Percentiles rank a stretch among this genome's conserved stretches.
Evolutionary conservation across 192 early-diverging fungal genomes (phyloP).

Genomic region (Chytriomyces confervae): DNA sequence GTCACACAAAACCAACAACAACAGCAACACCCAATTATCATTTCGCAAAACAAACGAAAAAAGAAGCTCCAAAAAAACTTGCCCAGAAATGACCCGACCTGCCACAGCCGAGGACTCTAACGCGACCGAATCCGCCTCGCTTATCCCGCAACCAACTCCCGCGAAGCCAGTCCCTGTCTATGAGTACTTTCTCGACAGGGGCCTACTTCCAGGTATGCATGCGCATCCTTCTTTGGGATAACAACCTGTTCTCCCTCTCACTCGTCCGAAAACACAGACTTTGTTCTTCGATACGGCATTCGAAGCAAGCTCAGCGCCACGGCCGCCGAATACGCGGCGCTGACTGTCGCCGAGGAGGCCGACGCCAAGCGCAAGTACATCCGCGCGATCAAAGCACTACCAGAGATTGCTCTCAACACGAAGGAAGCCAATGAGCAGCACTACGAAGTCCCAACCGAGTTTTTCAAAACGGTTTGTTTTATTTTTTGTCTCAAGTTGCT

Average conservation of each 20-base stretch:
- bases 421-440: slow-evolving; percentile 76
- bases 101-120: no score
- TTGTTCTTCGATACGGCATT: slow-evolving; percentile 54
- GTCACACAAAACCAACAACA: no score
- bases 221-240: no score
- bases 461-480: slow-evolving; percentile 43
- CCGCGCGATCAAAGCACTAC: slow-evolving; percentile 37
- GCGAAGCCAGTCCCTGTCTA: slow-evolving; percentile 33
- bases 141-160: neutral
- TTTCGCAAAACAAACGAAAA: no score
- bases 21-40: no score
- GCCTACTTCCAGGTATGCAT: slow-evolving; percentile 33
- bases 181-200: slow-evolving; percentile 50
- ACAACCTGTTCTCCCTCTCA: no score
- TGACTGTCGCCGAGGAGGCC: slow-evolving; percentile 15
- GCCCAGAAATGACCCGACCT: no score
- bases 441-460: slow-evolving; percentile 69
- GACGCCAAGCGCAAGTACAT: slow-evolving; percentile 51
- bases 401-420: slow-evolving; percentile 61
- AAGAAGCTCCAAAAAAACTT: no score
- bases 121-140: neutral
- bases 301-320: slow-evolving; percentile 48
- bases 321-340: slow-evolving; percentile 5
- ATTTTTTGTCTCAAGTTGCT: neutral
- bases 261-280: slow-evolving; percentile 37